These are phyloP conservation scores for Tothia fuscella DNA, from an alignment of 2,329 filamentous ascomycete species.

Conservation along the genomic window DNA sequence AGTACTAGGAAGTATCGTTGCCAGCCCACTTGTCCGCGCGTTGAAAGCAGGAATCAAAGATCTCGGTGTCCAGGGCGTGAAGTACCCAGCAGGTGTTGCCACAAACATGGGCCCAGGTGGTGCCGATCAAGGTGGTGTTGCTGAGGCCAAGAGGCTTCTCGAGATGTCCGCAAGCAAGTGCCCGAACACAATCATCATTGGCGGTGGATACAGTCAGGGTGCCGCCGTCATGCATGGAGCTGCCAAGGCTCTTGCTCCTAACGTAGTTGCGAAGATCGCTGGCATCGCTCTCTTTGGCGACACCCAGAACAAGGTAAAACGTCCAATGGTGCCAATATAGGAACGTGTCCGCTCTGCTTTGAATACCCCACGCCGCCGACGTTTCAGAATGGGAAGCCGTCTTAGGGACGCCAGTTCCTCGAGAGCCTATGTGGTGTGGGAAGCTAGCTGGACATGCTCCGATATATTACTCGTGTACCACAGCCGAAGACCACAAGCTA, in stretches of 20 bases:
- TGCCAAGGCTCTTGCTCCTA: not conserved
- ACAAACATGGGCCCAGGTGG: not conserved
- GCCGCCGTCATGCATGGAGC: not conserved
- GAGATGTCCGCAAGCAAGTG: not conserved
- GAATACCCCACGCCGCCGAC: no score
- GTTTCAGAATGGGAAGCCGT: no score
- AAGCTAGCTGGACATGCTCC: no score
- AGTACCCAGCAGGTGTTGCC: not conserved
- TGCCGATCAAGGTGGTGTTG: not conserved
- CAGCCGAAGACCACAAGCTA: no score
- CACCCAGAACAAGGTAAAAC: slow-evolving; percentile 21
- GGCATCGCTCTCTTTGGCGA: not conserved
- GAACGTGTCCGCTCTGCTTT: no score
- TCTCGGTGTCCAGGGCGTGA: not conserved
- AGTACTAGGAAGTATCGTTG: not conserved
- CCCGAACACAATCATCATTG: slow-evolving; percentile 13
- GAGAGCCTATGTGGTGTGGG: no score
- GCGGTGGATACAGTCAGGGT: slow-evolving; percentile 1
- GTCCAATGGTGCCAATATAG: no score
- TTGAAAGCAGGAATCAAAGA: not conserved
- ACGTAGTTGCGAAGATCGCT: not conserved
- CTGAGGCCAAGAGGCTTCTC: not conserved
- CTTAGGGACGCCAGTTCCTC: no score
- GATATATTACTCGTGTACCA: no score
- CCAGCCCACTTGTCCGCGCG: not conserved